Conservation (phyloP, 2,329 filamentous ascomycete species). For the Trichoderma afroharzianum region DNA sequence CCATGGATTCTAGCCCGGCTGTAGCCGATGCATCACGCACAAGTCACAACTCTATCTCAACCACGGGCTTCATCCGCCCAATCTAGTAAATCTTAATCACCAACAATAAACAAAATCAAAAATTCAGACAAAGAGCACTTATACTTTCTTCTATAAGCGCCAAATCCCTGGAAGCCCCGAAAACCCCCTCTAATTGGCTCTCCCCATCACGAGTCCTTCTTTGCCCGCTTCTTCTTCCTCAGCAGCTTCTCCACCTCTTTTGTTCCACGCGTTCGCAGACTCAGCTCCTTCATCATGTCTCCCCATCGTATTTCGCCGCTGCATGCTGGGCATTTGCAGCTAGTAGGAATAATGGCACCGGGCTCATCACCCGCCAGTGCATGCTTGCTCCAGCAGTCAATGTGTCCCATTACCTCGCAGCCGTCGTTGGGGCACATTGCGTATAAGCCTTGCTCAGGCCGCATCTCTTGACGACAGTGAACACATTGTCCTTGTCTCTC, state of each 20-base stretch:
- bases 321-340: conserved; percentile 71
- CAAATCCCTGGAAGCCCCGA: neutral
- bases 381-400: conserved; percentile 57
- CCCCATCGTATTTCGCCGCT: conserved; percentile 62
- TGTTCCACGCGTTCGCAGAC: conserved; percentile 64
- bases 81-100: neutral
- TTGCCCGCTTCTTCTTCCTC: conserved; percentile 44
- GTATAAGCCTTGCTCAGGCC: conserved; percentile 49
- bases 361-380: conserved; percentile 39
- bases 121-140: neutral
- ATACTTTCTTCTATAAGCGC: neutral
- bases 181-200: neutral
- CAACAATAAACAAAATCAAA: neutral
- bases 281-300: conserved; percentile 79
- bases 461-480: conserved; percentile 46
- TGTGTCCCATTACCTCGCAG: conserved; percentile 57
- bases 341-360: conserved; percentile 59
- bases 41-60: neutral
- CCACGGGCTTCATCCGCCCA: neutral
- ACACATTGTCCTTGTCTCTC: conserved; percentile 55
- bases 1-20: neutral
- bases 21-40: neutral
- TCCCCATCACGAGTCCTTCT: conserved; percentile 20
- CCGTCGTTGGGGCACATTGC: conserved; percentile 51
- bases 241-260: conserved; percentile 69